Conservation (phyloP, 1,139 yeast genomes). For the Suhomyces atakaporum region DNA sequence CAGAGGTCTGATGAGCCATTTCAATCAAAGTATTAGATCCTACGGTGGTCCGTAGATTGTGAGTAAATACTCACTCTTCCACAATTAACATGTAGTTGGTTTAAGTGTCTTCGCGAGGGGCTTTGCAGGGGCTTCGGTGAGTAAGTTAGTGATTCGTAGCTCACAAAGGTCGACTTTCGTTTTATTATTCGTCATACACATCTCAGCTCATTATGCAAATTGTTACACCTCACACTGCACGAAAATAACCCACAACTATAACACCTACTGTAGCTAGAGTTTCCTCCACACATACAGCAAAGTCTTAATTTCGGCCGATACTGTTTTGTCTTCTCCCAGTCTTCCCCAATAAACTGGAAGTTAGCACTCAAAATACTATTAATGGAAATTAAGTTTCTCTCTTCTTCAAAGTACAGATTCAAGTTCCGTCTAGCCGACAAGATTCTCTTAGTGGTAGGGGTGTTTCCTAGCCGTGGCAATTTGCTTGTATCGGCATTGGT, state of each 20-base stretch:
- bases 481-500: slow-evolving; percentile 25
- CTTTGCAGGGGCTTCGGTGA: too few relatives aligned
- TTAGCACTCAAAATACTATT: slow-evolving; percentile 44
- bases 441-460: slow-evolving; percentile 48
- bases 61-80: too few relatives aligned
- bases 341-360: slow-evolving; percentile 39
- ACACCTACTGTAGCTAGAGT: slow-evolving; percentile 44
- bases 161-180: too few relatives aligned
- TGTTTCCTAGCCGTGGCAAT: slow-evolving; percentile 42
- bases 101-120: too few relatives aligned
- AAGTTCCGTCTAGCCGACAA: slow-evolving; percentile 48
- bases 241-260: slow-evolving; percentile 43
- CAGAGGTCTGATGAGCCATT: too few relatives aligned
- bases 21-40: too few relatives aligned
- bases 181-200: slow-evolving; percentile 22
- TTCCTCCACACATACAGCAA: slow-evolving; percentile 47
- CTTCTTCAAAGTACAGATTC: slow-evolving; percentile 51
- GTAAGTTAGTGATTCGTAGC: too few relatives aligned
- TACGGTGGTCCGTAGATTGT: too few relatives aligned
- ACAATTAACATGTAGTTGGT: too few relatives aligned
- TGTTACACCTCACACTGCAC: slow-evolving; percentile 46
- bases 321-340: slow-evolving; percentile 21
- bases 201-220: slow-evolving; percentile 46
- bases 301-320: slow-evolving; percentile 40
- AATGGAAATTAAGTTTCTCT: slow-evolving; percentile 44